Evolutionary conservation across 2,329 filamentous ascomycete species (phyloP).

Genomic region (Metarhizium guizhouense): DNA sequence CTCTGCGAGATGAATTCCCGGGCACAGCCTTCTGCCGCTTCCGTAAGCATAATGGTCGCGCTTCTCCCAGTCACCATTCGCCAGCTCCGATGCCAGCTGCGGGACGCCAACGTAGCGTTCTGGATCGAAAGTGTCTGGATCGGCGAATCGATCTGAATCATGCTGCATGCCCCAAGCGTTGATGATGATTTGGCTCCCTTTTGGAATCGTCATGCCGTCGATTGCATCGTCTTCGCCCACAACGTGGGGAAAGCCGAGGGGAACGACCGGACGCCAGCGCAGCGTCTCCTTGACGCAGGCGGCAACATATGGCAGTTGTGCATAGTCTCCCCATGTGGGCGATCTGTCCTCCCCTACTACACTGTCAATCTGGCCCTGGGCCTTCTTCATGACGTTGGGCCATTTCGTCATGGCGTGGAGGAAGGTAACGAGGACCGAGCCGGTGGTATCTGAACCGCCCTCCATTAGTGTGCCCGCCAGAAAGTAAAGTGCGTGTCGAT

Average conservation of each 20-base stretch:
- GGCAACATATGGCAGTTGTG: slow-evolving; percentile 29
- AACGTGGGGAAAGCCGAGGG: slow-evolving; percentile 25
- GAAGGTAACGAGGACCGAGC: slow-evolving; percentile 24
- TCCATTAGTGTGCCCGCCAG: slow-evolving; percentile 21
- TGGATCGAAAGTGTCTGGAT: slow-evolving; percentile 22
- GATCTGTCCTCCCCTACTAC: slow-evolving; percentile 25
- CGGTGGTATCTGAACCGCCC: slow-evolving; percentile 27
- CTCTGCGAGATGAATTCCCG: slow-evolving; percentile 40
- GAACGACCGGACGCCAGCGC: slow-evolving; percentile 30
- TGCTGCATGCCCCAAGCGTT: slow-evolving; percentile 25
- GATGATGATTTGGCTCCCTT: slow-evolving; percentile 26
- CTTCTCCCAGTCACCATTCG: slow-evolving; percentile 11
- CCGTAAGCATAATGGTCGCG: slow-evolving; percentile 38
- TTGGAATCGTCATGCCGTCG: slow-evolving; percentile 30
- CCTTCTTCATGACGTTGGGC: slow-evolving; percentile 26
- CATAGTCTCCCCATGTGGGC: slow-evolving; percentile 28
- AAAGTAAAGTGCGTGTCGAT: slow-evolving; percentile 27
- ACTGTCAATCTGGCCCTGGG: slow-evolving; percentile 30
- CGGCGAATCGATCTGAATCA: slow-evolving; percentile 12
- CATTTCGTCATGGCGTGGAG: slow-evolving; percentile 33
- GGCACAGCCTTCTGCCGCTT: slow-evolving; percentile 36
- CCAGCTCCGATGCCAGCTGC: slow-evolving; percentile 18
- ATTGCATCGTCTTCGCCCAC: slow-evolving; percentile 28
- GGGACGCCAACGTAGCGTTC: slow-evolving; percentile 16
- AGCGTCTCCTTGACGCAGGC: slow-evolving; percentile 32